Base-by-base conservation (phyloP, 2,329 filamentous ascomycete genomes). In the Colletotrichum sp. region DNA sequence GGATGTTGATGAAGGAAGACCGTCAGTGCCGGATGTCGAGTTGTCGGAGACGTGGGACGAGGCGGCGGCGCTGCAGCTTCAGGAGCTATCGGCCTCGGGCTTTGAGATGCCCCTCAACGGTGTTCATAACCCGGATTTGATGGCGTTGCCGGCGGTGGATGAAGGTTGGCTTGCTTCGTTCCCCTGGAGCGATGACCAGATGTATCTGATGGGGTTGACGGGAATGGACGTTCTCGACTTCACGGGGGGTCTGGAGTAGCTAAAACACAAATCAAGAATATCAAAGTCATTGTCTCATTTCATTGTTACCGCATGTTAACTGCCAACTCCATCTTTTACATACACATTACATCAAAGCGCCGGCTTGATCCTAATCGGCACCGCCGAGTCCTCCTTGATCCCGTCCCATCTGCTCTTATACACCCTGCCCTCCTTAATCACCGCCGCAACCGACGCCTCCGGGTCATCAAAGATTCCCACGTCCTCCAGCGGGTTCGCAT, bases 381-480 rank as follows among this genome's bases (percentile, higher is more conserved):
- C 76, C 6, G 26, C 75, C 6, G 72, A 70, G 52, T 81, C 79
- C 24, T 78, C 78, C 4, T 57, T 44, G 28, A 80, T 36, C 10
- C 75, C 78, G 18, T 69, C 65, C 79, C 79, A 81, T 26, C 78
- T 70, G 71, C 80, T 80, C 68, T 78, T 79, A 7, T 79, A 75
- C 18, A 91, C 84, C 16, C 88, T 83, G 1, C 90, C 90, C 59
- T 90, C 90, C 79, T 92, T 92, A 65, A 92, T 84, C 2, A 92
- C 89, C 3, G 85, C 87, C 39, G 90, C 78, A 8, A 91, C 78
- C 73, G 87, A 83, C 6, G 57, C 13, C 66, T 90, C 87, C 3
- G 87, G 87, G 39, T 83, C 79, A 76, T 89, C 89, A 26, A 92
- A 80, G 6, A 91, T 82, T 1, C 84, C 84, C 30, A 92, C 86